Base-by-base conservation (phyloP, 495 filamentous ascomycete genomes). In the Sphaerosporella brunnea region DNA sequence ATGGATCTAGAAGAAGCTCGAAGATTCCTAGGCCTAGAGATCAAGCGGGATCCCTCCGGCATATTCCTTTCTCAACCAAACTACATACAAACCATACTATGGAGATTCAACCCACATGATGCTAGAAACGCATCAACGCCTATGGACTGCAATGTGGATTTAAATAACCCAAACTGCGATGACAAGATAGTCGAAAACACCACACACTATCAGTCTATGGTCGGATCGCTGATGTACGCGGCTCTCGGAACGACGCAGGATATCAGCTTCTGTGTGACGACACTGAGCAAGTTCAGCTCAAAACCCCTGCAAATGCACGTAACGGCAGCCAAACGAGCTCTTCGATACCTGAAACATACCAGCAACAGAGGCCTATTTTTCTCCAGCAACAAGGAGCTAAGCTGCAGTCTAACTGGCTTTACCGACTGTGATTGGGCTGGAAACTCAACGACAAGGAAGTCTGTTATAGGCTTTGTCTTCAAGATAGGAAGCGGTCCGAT, bases 301-400 rank as follows among this genome's bases (percentile, higher is more conserved):
- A 23, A 32, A 38, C 41, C 35, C 1, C 35, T 46, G 20, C 28
- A 26, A 19, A 47, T 23, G 18, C 48, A 50, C 23, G 13, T 43
- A 13, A 42, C 18, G 1, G 51, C 51, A 11, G 51, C 36, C 0
- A 54, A 57, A 35, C 36, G 26, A 0, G 47, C 53, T 1, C 41
- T 58, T 4, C 52, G 52, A 16, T 60, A 60, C 34, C 32, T 60
- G 0, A 41, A 49, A 4, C 4, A 28, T 11, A 55, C 46, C 0
- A 23, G 5, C 1, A 35, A 50, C 2, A 4, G 11, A 4, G 4
- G 34, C 3, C 43, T 34, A 32, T 13, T 15, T 21, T 34, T 35
- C 11, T 16, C 10, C 20, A 24, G 23, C 7, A 42, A 38, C 18
- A 24, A 42, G 3, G 18, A 4, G 3, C 15, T 5, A 11, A 18